Percentiles rank a stretch among this genome's conserved stretches.
Conservation (phyloP, 2,329 filamentous ascomycete species). For the Trichoderma brevicompactum region DNA sequence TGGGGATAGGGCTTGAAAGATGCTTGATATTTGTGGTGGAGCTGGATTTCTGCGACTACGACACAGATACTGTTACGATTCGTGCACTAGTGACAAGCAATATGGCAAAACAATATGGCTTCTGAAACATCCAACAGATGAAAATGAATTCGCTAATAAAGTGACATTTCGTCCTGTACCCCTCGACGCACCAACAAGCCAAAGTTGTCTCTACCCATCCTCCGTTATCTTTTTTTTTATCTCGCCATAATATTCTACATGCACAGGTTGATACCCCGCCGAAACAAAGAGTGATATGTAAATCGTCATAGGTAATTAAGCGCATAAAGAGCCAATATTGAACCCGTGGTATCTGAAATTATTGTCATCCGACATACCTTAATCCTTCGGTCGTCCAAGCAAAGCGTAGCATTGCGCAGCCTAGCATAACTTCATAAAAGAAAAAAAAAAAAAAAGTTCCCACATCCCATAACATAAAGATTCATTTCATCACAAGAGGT, state of each 20-base stretch:
- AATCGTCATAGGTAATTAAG: not conserved
- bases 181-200: too few relatives aligned
- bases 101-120: not conserved
- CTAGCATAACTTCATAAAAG: conserved; percentile 21
- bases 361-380: conserved; percentile 3
- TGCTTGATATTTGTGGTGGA: not conserved
- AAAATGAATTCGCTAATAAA: not conserved
- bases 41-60: not conserved
- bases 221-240: not conserved
- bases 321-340: conserved; percentile 8
- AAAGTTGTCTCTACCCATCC: too few relatives aligned
- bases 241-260: not conserved
- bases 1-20: conserved; percentile 6
- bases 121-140: not conserved
- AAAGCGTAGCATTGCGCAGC: conserved; percentile 5
- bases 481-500: not conserved
- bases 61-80: not conserved
- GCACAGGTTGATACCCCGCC: not conserved
- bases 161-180: too few relatives aligned
- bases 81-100: not conserved
- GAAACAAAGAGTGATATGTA: not conserved
- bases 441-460: conserved; percentile 1
- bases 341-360: conserved; percentile 25
- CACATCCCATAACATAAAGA: conserved; percentile 1
- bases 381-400: not conserved